These are phyloP conservation scores for Ganoderma boninense DNA, from an alignment of 1,284 basidiomycete species.

Conservation along the genomic window DNA sequence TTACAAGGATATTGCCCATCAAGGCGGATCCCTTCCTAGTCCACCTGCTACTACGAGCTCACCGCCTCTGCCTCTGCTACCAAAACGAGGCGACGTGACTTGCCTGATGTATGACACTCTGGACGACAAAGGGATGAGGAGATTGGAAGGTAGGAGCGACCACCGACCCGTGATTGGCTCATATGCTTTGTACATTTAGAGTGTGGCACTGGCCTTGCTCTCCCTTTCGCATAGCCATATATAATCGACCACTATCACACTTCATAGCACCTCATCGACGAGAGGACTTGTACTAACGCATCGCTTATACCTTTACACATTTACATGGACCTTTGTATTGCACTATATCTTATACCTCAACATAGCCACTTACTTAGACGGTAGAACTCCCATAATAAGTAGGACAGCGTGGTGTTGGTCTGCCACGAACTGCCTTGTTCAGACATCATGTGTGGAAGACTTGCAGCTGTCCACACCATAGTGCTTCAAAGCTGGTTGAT, in stretches of 20 bases:
- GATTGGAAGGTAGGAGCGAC: constrained; percentile 80
- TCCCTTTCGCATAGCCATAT: background rate
- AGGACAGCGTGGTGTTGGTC: background rate
- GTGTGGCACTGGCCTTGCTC: background rate
- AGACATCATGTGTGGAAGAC: background rate
- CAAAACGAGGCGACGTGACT: constrained; percentile 66
- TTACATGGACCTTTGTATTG: background rate
- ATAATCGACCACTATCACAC: background rate
- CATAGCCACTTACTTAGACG: background rate
- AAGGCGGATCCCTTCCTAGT: constrained; percentile 21
- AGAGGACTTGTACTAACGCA: constrained; percentile 3
- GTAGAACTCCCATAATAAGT: background rate
- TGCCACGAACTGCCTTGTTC: background rate
- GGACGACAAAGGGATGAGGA: constrained; percentile 79
- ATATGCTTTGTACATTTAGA: constrained; percentile 68
- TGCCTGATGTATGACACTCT: constrained; percentile 78
- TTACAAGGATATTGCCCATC: constrained; percentile 36
- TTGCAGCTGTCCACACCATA: background rate
- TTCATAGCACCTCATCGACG: background rate
- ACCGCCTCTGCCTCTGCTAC: constrained; percentile 39
- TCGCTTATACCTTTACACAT: background rate
- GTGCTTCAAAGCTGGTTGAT: background rate
- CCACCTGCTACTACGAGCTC: constrained; percentile 38
- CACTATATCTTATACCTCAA: background rate
- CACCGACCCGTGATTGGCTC: constrained; percentile 83